phyloP scores from a whole-genome alignment of 371 early-diverging fungal species.

The Paraphysoderma sedebokerense region DNA sequence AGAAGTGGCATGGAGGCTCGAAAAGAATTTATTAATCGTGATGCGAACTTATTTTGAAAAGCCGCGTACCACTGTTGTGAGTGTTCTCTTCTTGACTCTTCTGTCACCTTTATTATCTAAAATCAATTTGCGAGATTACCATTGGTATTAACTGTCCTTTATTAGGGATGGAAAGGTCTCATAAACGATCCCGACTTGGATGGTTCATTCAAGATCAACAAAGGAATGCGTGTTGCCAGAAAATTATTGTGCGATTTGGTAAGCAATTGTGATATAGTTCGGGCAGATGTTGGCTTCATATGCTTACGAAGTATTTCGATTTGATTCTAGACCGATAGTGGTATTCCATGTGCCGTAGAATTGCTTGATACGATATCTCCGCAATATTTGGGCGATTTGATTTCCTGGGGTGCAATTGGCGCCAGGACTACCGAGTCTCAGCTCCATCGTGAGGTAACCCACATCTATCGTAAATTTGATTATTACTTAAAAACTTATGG shows the following conservation, averaged over 20 bases:
- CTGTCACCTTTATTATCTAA: too few species aligned
- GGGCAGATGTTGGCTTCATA: too few species aligned
- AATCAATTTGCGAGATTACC: too few species aligned
- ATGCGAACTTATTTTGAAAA: constrained; percentile 93
- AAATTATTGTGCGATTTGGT: constrained; percentile 42
- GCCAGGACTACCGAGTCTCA: constrained; percentile 91
- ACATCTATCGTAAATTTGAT: too few species aligned
- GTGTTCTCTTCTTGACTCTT: too few species aligned
- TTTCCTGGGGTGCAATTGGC: constrained; percentile 70
- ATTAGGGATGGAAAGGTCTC: neutral
- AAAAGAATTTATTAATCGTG: constrained; percentile 56
- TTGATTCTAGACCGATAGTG: constrained; percentile 31
- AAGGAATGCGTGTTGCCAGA: constrained; percentile 67
- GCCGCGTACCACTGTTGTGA: constrained; percentile 82
- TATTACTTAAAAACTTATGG: too few species aligned
- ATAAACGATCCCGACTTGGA: constrained; percentile 14
- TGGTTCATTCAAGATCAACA: constrained; percentile 65
- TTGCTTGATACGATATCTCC: constrained; percentile 70
- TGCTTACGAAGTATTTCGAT: neutral
- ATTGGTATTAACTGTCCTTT: too few species aligned
- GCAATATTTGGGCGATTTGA: constrained; percentile 62
- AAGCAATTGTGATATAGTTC: too few species aligned
- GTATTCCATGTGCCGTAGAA: constrained; percentile 69
- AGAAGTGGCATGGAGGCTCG: constrained; percentile 30
- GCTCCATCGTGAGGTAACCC: constrained; percentile 68